Evolutionary conservation across 306 rosid genomes (phyloP), one percentile per base, ranked within the genome.

Genomic region (Ochetophila trinervis): DNA sequence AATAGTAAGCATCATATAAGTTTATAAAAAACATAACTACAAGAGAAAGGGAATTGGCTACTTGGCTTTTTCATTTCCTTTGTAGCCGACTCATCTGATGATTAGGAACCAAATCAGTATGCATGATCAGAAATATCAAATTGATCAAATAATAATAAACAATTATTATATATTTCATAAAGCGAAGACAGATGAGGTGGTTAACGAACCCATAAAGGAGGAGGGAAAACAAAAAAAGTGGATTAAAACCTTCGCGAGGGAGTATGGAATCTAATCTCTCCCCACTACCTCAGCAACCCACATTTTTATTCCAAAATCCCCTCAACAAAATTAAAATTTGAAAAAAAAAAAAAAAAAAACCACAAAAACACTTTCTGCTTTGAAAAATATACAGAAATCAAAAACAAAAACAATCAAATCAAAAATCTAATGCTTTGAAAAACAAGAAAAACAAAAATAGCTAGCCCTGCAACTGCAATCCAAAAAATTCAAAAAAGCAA

Each of bases 221-320:
- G 74, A 19, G 17, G 17, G 74, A 60, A 66, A 64, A 61, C 60
- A 6, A 71, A 81, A 71, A 81, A 77, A 66, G 74, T 5, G 76
- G 34, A 62, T 5, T 7, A 59, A 85, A 80, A 75, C 73, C 98
- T 84, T 89, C 15, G 53, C 42, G 60, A 72, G 88, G 61, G 87
- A 84, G 95, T 66, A 87, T 89, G 89, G 98, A 84, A 93, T 93
- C 86, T 65, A 42, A 79, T 74, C 67, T 75, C 62, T 70, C 69
- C 74, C 78, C 75, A 55, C 74, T 74, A 0, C 12, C 70, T 36
- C 71, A 62, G 56, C 77, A 76, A 40, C 66, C 57, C 2, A 56
- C 61, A 21, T 37, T 54, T 40, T 16, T 32, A 56, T 47, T 68
- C 65, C 17, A 5, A 11, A 8, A 12, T 5, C 3, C 18, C 11